phyloP scores from a whole-genome alignment of 1,284 basidiomycete genomes.

The Schizophyllum amplum region DNA sequence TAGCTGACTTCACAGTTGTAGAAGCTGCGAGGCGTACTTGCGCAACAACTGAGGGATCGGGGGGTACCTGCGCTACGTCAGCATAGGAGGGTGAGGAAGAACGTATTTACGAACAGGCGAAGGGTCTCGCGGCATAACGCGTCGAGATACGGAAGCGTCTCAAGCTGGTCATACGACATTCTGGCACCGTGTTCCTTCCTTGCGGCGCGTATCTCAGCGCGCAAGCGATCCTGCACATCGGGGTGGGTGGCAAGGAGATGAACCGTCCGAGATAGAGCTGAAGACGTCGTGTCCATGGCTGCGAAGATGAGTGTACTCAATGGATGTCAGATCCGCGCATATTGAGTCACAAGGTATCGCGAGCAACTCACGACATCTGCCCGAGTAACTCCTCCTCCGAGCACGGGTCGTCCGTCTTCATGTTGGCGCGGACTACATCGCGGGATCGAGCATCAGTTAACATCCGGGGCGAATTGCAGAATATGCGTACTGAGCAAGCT shows the following conservation, averaged over 20 bases:
- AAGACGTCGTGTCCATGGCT: constrained; percentile 29
- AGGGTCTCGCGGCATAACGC: constrained; percentile 31
- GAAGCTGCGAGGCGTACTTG: background rate
- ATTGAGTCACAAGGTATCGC: background rate
- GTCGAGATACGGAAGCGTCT: constrained; percentile 28
- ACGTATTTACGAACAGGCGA: constrained; percentile 17
- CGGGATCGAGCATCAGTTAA: no score
- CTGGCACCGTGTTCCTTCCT: constrained; percentile 18
- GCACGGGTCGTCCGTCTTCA: constrained; percentile 7
- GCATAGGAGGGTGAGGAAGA: background rate
- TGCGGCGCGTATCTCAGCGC: constrained; percentile 22
- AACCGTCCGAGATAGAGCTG: constrained; percentile 27
- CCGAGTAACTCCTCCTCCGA: constrained; percentile 13
- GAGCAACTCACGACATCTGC: constrained; percentile 7
- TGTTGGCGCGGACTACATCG: background rate
- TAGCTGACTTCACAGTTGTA: background rate
- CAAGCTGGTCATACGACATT: constrained; percentile 27
- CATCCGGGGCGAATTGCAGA: no score
- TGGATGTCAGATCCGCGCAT: background rate
- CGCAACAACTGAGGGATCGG: constrained; percentile 1
- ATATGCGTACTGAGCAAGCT: constrained; percentile 35
- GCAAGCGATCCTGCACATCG: constrained; percentile 26
- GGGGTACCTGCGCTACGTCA: constrained; percentile 3
- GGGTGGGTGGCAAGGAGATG: constrained; percentile 24
- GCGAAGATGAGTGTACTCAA: constrained; percentile 28